Evolutionary conservation across 805 yeast species (phyloP).

Genomic region (Grigorovia humatica): DNA sequence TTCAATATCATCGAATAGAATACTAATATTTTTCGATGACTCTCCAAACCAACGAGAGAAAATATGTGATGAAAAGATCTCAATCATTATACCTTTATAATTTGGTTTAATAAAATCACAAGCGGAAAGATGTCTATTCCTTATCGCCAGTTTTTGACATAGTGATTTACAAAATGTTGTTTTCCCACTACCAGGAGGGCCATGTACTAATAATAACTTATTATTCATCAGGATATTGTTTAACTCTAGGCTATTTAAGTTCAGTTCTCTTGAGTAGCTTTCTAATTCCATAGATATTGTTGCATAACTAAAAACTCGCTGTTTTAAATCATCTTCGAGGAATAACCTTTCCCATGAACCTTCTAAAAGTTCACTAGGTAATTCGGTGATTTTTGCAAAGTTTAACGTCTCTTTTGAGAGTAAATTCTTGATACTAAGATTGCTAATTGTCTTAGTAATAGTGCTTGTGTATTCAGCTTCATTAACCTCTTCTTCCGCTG

Average conservation of each 20-base stretch:
- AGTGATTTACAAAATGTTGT: constrained; percentile 34
- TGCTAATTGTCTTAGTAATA: neutral
- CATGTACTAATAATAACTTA: constrained; percentile 28
- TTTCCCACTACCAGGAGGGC: constrained; percentile 41
- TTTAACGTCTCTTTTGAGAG: constrained; percentile 13
- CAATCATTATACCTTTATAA: constrained; percentile 29
- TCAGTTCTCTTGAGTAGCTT: constrained; percentile 5
- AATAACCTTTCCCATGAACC: constrained; percentile 30
- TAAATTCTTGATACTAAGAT: neutral
- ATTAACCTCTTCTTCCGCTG: neutral
- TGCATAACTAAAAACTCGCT: constrained; percentile 25
- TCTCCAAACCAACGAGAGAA: constrained; percentile 41
- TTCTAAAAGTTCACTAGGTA: constrained; percentile 28
- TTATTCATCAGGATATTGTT: constrained; percentile 14
- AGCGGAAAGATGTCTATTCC: constrained; percentile 5
- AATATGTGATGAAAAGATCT: constrained; percentile 33
- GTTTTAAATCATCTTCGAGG: constrained; percentile 26
- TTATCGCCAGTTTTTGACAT: constrained; percentile 32
- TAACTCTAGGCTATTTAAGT: neutral
- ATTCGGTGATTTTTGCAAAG: constrained; percentile 10
- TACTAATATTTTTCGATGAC: constrained; percentile 33
- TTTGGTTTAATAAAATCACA: neutral
- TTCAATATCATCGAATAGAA: constrained; percentile 29
- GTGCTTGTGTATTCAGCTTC: neutral
- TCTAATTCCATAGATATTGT: constrained; percentile 25